Conservation (phyloP, 139 green algal genomes). For the Penium margaritaceum region DNA sequence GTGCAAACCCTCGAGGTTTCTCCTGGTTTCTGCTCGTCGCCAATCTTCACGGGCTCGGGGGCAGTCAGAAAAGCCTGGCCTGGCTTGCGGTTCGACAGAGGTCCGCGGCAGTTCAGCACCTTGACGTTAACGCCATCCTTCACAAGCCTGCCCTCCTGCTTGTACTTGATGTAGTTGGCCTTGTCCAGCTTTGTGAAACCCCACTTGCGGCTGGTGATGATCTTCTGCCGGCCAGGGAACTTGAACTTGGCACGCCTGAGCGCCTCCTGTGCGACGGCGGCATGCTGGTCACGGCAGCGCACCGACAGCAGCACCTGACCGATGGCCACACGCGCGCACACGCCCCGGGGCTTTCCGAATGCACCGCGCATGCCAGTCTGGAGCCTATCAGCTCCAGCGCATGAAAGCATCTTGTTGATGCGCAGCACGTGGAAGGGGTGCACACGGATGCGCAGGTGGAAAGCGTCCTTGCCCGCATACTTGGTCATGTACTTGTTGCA, state of each 20-base stretch:
- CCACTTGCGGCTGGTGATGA: slow-evolving; percentile 88
- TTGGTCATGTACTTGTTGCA: slow-evolving; percentile 99
- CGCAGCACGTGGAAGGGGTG: slow-evolving; percentile 98
- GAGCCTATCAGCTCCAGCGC: slow-evolving; percentile 93
- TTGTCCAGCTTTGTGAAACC: slow-evolving; percentile 86
- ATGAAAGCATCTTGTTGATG: slow-evolving; percentile 99
- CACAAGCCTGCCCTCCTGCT: slow-evolving; percentile 80
- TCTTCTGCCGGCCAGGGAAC: slow-evolving; percentile 97
- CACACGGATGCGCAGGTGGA: slow-evolving; percentile 95
- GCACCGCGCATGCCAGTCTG: slow-evolving; percentile 98
- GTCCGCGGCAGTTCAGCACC: no score
- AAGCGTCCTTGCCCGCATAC: slow-evolving; percentile 91
- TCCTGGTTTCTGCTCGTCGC: no score
- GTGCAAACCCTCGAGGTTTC: no score
- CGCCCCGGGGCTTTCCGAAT: slow-evolving; percentile 90
- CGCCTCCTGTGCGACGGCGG: slow-evolving; percentile 73
- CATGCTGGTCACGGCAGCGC: slow-evolving; percentile 83
- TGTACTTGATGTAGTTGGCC: slow-evolving; percentile 85
- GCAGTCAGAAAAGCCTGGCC: no score
- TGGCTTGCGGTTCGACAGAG: no score
- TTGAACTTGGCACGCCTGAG: slow-evolving; percentile 99
- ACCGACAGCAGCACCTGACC: slow-evolving; percentile 96
- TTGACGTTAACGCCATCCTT: slow-evolving; percentile 79
- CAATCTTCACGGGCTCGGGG: no score
- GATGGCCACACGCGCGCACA: slow-evolving; percentile 85